Evolutionary conservation across 441 rosid genomes (phyloP), one percentile per base, ranked within the genome.

Genomic region (Caryocar brasiliense): DNA sequence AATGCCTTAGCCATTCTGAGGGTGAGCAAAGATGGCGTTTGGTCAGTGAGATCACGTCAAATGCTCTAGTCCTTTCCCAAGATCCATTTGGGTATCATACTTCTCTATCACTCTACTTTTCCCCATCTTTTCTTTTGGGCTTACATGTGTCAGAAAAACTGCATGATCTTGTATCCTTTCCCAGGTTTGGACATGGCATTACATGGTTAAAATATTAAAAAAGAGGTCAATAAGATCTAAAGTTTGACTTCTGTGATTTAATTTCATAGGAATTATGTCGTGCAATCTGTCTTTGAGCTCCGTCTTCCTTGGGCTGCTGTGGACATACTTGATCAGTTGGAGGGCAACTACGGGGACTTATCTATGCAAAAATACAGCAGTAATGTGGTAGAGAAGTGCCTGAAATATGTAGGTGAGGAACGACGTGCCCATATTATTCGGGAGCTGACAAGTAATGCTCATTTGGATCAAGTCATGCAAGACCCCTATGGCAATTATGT

Each of bases 361-460:
- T 79, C 96, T 4, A 68, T 84, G 85, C 94, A 84, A 72, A 84
- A 87, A 56, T 87, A 80, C 54, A 82, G 94, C 74, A 84, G 96
- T 66, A 87, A 84, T 35, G 96, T 87, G 40, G 88, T 87, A 26
- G 96, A 87, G 72, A 84, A 75, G 54, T 84, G 94, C 58, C 66
- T 87, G 45, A 77, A 74, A 62, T 70, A 70, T 67, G 72, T 78
- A 10, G 67, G 73, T 49, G 91, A 82, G 24, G 86, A 78, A 48
- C 66, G 54, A 27, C 56, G 74, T 17, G 45, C 66, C 51, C 48
- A 56, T 14, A 75, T 84, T 50, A 69, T 84, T 17, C 56, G 49
- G 45, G 94, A 82, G 67, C 77, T 87, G 58, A 66, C 82, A 40
- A 74, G 33, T 65, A 64, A 67, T 65, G 63, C 77, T 58, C 73